A percentile compares a stretch with the other conserved stretches of the same genome.
phyloP scores from a whole-genome alignment of 148 eudicot species.

The Mesembryanthemum crystallinum region DNA sequence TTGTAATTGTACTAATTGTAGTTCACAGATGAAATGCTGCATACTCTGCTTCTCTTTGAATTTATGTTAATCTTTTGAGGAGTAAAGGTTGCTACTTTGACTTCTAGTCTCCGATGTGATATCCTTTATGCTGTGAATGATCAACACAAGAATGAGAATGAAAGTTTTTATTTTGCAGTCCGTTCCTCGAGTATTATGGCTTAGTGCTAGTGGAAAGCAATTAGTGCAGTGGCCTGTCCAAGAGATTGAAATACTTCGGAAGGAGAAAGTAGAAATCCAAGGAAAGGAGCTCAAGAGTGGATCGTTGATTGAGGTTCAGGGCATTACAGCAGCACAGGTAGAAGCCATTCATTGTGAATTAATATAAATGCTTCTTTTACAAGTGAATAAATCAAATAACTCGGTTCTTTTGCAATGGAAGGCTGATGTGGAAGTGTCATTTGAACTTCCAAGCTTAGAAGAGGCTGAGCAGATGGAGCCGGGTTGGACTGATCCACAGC shows the following conservation, averaged over 20 bases:
- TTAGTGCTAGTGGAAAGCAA: slow-evolving; percentile 37
- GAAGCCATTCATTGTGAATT: not conserved
- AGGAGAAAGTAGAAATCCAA: slow-evolving; percentile 19
- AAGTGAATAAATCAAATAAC: not conserved
- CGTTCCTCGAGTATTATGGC: slow-evolving; percentile 45
- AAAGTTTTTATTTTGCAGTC: slow-evolving; percentile 19
- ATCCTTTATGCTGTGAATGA: too few species aligned
- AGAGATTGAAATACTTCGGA: slow-evolving; percentile 31
- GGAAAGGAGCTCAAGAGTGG: slow-evolving; percentile 20
- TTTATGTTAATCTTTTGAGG: not conserved
- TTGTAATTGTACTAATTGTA: too few species aligned
- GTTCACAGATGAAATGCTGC: not conserved
- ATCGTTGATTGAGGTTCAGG: slow-evolving; percentile 18
- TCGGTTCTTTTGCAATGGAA: not conserved
- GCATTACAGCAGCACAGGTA: slow-evolving; percentile 32
- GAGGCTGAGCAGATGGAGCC: slow-evolving; percentile 49
- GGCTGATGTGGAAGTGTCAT: slow-evolving; percentile 58
- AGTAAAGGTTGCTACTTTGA: not conserved
- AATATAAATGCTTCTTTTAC: not conserved
- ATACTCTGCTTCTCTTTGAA: not conserved
- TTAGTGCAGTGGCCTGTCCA: slow-evolving; percentile 35
- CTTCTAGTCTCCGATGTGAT: not conserved
- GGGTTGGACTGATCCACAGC: slow-evolving; percentile 45
- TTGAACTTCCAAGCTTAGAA: slow-evolving; percentile 40
- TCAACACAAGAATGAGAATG: not conserved